Percentiles rank a stretch among this genome's conserved stretches.
Conservation (phyloP, 2,329 filamentous ascomycete genomes). For the Pseudocercospora crystallina region DNA sequence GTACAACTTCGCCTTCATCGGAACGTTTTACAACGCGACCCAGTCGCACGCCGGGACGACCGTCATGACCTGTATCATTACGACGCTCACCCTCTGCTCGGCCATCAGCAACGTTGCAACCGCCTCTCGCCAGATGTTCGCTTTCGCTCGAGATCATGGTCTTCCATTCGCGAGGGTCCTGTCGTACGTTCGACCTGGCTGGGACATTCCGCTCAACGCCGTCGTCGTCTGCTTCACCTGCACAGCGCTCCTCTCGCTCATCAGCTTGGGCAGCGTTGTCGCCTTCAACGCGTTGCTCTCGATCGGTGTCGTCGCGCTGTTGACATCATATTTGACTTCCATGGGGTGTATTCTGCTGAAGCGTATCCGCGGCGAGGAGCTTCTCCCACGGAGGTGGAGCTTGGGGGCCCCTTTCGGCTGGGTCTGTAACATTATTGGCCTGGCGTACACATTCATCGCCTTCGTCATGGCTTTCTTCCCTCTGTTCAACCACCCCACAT, state of each 20-base stretch:
- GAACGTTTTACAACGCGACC: constrained; percentile 39
- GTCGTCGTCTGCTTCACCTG: constrained; percentile 25
- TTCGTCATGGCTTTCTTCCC: constrained; percentile 31
- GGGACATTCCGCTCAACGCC: constrained; percentile 31
- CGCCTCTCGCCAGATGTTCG: constrained; percentile 44
- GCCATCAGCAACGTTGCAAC: constrained; percentile 41
- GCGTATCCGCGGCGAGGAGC: constrained; percentile 26
- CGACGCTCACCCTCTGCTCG: constrained; percentile 41
- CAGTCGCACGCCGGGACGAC: constrained; percentile 36
- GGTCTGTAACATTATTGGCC: constrained; percentile 25
- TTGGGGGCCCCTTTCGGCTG: constrained; percentile 25
- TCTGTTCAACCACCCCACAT: constrained; percentile 22
- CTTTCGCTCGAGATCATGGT: constrained; percentile 46
- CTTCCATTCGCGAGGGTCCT: constrained; percentile 38
- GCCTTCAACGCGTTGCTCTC: constrained; percentile 45
- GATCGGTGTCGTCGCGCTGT: constrained; percentile 38
- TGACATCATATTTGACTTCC: constrained; percentile 28
- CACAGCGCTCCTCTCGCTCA: constrained; percentile 26
- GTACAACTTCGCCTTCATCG: constrained; percentile 32
- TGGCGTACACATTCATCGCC: constrained; percentile 23
- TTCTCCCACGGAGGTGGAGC: constrained; percentile 27
- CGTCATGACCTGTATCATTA: constrained; percentile 36
- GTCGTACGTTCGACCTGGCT: constrained; percentile 24
- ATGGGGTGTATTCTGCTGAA: constrained; percentile 29
- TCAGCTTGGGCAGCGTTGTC: constrained; percentile 40